Evolutionary conservation across 768 basidiomycete genomes (phyloP).

Genomic region (Naganishia friedmannii): DNA sequence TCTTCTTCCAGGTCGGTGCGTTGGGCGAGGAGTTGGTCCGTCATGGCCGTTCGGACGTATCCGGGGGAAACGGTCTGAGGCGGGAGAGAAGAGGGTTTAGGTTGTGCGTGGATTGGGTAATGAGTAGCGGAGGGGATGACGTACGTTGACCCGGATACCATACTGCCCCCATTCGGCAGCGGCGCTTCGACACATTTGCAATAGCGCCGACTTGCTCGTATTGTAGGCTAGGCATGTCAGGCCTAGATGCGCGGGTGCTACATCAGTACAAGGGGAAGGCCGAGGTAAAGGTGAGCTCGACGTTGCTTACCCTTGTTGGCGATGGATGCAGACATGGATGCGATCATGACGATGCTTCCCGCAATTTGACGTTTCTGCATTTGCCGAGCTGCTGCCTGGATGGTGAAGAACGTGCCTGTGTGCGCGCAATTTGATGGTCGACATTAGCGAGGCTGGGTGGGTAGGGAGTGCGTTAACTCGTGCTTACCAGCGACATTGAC

Average conservation of each 20-base stretch:
- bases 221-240: constrained; percentile 43
- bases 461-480: no score
- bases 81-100: background rate
- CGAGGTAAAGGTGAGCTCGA: background rate
- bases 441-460: background rate
- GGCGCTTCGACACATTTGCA: constrained; percentile 46
- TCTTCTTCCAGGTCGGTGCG: constrained; percentile 38
- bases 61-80: constrained; percentile 43
- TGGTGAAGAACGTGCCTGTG: constrained; percentile 22
- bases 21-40: constrained; percentile 37
- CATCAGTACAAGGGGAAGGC: no score
- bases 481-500: constrained; percentile 41
- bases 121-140: constrained; percentile 16
- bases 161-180: constrained; percentile 50
- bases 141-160: constrained; percentile 48
- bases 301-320: constrained; percentile 27
- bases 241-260: constrained; percentile 24
- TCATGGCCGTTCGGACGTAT: constrained; percentile 47
- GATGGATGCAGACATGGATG: constrained; percentile 16
- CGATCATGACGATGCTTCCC: constrained; percentile 35
- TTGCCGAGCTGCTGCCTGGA: constrained; percentile 19
- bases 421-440: background rate
- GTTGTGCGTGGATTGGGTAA: no score
- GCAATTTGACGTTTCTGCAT: constrained; percentile 24
- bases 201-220: constrained; percentile 47